Base-by-base conservation (phyloP, 768 basidiomycete genomes). In the Rhodotorula graminis region DNA sequence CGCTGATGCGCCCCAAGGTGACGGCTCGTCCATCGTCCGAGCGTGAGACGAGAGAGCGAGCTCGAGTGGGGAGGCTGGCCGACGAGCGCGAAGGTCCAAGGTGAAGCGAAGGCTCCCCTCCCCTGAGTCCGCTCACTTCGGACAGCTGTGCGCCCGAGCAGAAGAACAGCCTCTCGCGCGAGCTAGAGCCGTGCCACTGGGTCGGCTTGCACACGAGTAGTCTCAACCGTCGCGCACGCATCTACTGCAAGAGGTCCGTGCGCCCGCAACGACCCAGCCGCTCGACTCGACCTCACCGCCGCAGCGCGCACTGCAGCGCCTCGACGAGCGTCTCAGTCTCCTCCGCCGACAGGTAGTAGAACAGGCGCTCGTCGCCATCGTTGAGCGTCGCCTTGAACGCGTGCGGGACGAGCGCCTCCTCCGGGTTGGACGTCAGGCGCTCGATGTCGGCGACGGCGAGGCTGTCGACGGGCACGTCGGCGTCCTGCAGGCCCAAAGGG, bases 351-450 rank as follows among this genome's bases (percentile, higher is more conserved):
- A 60, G 66, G 15, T 64, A 53, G 60, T 71, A 71, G 55, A 75
- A 69, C 15, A 65, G 37, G 33, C 42, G 57, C 18, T 71, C 69
- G 49, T 69, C 64, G 37, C 57, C 70, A n/a, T 68, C 65, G 0
- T 44, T 8, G 27, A 66, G 19, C 4, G 37, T 5, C n/a, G 63
- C 4, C n/a, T 68, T 71, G 74, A 75, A 71, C 15, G 74, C 69
- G 64, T 71, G 67, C 18, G 74, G 70, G 5, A 67, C 61, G 25
- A 66, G 53, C 12, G 74, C 64, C 19, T 71, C 74, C 37, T 71
- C 70, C 8, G 66, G 58, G 33, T 31, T n/a, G 42, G 58, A 29
- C 42, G 57, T 52, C 6, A 75, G 31, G 46, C 49, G 25, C 6
- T 12, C 25, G 60, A 66, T 47, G 29, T 42, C 6, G 27, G 29